Evolutionary conservation across 2,329 filamentous ascomycete genomes (phyloP).

Genomic region (Alternaria dauci): DNA sequence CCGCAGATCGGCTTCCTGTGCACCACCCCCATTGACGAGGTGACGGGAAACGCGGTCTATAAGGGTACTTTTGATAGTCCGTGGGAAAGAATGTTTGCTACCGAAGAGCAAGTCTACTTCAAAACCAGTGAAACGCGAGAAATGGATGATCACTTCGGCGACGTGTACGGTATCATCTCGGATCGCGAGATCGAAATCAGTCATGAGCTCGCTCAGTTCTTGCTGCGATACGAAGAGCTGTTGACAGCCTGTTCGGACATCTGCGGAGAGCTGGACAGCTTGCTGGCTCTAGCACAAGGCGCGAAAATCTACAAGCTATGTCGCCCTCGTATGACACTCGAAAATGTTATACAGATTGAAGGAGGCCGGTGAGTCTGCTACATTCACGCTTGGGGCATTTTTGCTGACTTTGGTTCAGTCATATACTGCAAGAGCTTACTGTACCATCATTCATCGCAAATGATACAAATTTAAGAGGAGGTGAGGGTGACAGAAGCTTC

Average conservation of each 20-base stretch:
- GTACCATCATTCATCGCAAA: constrained; percentile 86
- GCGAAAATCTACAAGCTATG: constrained; percentile 77
- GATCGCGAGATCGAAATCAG: constrained; percentile 91
- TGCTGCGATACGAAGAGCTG: constrained; percentile 73
- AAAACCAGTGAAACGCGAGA: constrained; percentile 84
- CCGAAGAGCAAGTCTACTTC: constrained; percentile 78
- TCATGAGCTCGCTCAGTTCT: constrained; percentile 73
- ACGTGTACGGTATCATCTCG: constrained; percentile 86
- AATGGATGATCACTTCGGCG: constrained; percentile 82
- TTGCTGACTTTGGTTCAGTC: constrained; percentile 53
- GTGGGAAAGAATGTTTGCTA: constrained; percentile 83
- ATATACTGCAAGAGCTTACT: constrained; percentile 85
- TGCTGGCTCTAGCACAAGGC: constrained; percentile 80
- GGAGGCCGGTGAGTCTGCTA: constrained; percentile 68
- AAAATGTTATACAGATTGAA: constrained; percentile 76
- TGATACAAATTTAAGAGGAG: constrained; percentile 73
- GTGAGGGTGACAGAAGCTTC: constrained; percentile 45
- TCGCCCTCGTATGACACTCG: constrained; percentile 72
- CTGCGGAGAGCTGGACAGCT: constrained; percentile 85
- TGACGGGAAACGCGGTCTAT: constrained; percentile 68
- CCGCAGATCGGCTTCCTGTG: constrained; percentile 92
- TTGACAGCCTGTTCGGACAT: constrained; percentile 77
- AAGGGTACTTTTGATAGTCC: constrained; percentile 66
- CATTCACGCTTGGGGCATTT: accelerated
- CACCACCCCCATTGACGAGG: constrained; percentile 70